A percentile compares a stretch with the other conserved stretches of the same genome.
Evolutionary conservation across 768 basidiomycete genomes (phyloP).

Genomic region (Mycena capillaripes): DNA sequence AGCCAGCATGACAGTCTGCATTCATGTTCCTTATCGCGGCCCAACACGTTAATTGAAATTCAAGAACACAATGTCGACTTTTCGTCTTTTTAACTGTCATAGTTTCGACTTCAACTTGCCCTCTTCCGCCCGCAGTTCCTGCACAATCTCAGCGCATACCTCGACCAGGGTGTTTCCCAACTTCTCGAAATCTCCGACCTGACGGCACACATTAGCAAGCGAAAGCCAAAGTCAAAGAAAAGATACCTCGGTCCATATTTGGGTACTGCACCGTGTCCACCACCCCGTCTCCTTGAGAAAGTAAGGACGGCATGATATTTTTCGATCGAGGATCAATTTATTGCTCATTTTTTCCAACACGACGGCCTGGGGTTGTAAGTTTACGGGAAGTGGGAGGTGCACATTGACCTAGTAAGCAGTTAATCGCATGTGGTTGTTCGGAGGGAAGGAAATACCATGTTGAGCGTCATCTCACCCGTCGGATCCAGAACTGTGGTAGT

Average conservation of each 20-base stretch:
- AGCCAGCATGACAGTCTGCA: neutral
- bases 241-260: conserved; percentile 61
- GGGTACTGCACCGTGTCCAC: conserved; percentile 64
- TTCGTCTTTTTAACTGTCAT: too few species aligned
- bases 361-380: conserved; percentile 38
- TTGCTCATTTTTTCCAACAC: conserved; percentile 44
- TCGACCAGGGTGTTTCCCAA: conserved; percentile 52
- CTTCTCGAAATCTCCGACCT: conserved; percentile 60
- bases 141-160: conserved; percentile 50
- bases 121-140: conserved; percentile 38
- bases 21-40: neutral
- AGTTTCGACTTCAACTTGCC: conserved; percentile 13
- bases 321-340: conserved; percentile 51
- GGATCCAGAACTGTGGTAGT: conserved; percentile 66
- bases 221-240: neutral
- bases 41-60: too few species aligned
- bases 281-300: conserved; percentile 54
- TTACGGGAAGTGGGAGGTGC: conserved; percentile 53
- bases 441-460: conserved; percentile 70
- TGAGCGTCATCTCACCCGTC: conserved; percentile 72
- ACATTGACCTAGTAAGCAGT: conserved; percentile 53
- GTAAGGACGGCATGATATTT: conserved; percentile 52
- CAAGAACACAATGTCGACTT: too few species aligned
- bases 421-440: neutral
- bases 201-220: neutral